phyloP scores from a whole-genome alignment of 2,329 filamentous ascomycete genomes.

The Cryphonectria japonica region DNA sequence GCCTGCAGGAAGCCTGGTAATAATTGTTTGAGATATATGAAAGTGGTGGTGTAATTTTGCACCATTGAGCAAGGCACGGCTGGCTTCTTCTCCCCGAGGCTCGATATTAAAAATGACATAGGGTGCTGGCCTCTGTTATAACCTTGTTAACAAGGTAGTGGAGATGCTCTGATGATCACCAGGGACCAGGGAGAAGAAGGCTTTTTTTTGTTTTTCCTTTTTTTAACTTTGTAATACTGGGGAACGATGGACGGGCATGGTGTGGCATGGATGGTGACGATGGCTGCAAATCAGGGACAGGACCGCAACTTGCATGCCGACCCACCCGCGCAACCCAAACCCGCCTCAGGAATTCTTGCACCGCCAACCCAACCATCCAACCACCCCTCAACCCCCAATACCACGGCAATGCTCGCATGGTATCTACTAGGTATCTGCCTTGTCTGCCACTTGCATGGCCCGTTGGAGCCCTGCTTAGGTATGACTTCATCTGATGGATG shows the following conservation, averaged over 20 bases:
- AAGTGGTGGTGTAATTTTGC: not conserved
- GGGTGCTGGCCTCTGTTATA: not conserved
- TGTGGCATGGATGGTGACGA: not conserved
- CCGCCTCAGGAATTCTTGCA: not conserved
- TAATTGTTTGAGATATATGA: conserved; percentile 5
- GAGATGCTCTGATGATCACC: not conserved
- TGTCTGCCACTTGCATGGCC: not conserved
- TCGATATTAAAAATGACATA: conserved; percentile 1
- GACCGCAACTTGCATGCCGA: not conserved
- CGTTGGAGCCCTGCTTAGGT: not conserved
- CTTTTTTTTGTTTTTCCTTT: not conserved
- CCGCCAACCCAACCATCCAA: not conserved
- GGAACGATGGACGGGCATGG: not conserved
- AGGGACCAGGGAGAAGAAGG: not conserved
- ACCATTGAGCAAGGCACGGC: not conserved
- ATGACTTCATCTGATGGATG: conserved; percentile 5
- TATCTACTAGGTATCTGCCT: not conserved
- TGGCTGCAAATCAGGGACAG: conserved; percentile 5
- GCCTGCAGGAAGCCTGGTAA: not conserved
- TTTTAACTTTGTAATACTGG: not conserved
- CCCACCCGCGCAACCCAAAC: not conserved
- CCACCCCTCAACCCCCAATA: not conserved
- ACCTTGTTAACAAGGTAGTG: conserved; percentile 1
- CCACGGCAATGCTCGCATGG: not conserved
- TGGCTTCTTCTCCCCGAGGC: not conserved